A percentile compares a stretch with the other conserved stretches of the same genome.
phyloP scores from a whole-genome alignment of 345 rosid species.

The Eutrema japonicum region DNA sequence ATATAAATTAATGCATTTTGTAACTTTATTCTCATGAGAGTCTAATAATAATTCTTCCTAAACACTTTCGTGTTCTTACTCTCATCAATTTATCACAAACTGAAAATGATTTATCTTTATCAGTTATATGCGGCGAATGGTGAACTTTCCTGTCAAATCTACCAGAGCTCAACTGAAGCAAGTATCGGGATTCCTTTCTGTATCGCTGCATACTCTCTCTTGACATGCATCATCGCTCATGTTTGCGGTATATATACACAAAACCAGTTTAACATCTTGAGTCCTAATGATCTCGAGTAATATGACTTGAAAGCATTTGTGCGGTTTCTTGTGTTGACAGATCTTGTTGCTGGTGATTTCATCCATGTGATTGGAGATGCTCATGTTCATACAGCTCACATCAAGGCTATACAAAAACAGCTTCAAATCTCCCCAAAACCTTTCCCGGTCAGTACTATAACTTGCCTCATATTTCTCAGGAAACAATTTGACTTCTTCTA shows the following conservation, averaged over 20 bases:
- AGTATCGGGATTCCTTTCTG: slow-evolving; percentile 85
- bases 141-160: slow-evolving; percentile 90
- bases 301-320: not conserved
- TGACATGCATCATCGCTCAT: slow-evolving; percentile 89
- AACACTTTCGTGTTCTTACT: no score
- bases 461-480: slow-evolving; percentile 13
- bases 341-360: slow-evolving; percentile 81
- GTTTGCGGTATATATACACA: slow-evolving; percentile 66
- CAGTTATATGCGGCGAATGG: slow-evolving; percentile 91
- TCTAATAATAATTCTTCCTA: no score
- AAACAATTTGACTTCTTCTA: not conserved
- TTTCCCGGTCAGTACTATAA: slow-evolving; percentile 68
- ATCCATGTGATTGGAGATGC: slow-evolving; percentile 74
- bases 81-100: no score
- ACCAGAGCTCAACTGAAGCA: slow-evolving; percentile 86
- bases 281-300: not conserved
- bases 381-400: slow-evolving; percentile 61
- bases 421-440: slow-evolving; percentile 84
- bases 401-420: slow-evolving; percentile 69
- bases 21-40: no score
- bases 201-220: slow-evolving; percentile 80
- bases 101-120: slow-evolving; percentile 14
- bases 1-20: no score
- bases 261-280: not conserved
- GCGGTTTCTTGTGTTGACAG: slow-evolving; percentile 45